Percentiles rank a stretch among this genome's conserved stretches.
phyloP scores from a whole-genome alignment of 2,329 filamentous ascomycete species.

The Cadophora malorum region DNA sequence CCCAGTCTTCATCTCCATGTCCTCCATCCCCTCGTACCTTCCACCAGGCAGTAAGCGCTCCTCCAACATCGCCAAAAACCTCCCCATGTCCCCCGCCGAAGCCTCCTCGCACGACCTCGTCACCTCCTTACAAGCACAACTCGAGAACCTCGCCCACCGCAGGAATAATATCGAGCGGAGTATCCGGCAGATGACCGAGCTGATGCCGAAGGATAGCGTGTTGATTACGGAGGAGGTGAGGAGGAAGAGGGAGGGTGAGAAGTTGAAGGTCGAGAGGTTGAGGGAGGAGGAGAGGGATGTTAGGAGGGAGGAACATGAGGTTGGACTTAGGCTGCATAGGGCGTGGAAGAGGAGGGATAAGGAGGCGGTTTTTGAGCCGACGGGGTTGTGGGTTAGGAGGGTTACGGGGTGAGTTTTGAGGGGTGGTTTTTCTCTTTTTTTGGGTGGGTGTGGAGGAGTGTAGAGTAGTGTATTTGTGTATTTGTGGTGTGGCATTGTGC shows the following conservation, averaged over 20 bases:
- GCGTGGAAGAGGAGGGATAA: conserved; percentile 78
- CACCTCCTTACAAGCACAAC: conserved; percentile 68
- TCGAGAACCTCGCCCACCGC: conserved; percentile 69
- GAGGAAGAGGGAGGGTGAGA: conserved; percentile 61
- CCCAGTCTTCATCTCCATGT: conserved; percentile 43
- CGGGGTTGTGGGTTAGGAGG: conserved; percentile 78
- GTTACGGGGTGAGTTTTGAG: conserved; percentile 64
- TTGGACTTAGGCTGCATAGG: conserved; percentile 76
- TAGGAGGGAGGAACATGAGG: conserved; percentile 76
- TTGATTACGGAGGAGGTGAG: conserved; percentile 69
- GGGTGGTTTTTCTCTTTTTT: too few relatives aligned
- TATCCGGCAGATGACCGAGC: conserved; percentile 78
- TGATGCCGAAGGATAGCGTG: conserved; percentile 75
- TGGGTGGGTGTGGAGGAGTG: background rate
- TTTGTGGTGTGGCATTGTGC: background rate
- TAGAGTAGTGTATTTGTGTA: background rate
- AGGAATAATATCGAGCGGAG: conserved; percentile 74
- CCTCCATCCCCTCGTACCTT: conserved; percentile 23
- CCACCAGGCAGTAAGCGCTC: conserved; percentile 28
- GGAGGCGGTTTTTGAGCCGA: conserved; percentile 67
- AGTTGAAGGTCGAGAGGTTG: conserved; percentile 70
- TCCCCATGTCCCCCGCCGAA: conserved; percentile 66
- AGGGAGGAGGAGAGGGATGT: conserved; percentile 74
- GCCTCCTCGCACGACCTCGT: conserved; percentile 67
- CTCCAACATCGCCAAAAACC: conserved; percentile 55